Base-by-base conservation (phyloP, 345 rosid species). In the Clarkia xantiana region DNA sequence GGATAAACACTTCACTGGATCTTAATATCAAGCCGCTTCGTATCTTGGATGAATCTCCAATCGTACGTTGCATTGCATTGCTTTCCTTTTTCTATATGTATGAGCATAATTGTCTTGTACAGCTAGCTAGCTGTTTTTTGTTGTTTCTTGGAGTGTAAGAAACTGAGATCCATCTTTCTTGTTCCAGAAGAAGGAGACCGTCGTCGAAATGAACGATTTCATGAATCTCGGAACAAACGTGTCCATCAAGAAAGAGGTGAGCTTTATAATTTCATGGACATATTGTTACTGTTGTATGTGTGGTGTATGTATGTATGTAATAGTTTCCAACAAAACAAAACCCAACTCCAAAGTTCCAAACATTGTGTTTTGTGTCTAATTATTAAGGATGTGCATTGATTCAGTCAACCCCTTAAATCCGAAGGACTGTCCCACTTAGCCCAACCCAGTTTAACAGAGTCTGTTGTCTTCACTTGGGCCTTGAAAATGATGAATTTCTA, bases 1-100 rank as follows among this genome's bases (percentile, higher is more conserved):
- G 60, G 57, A 61, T 71, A 8, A 68, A 75, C 49, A 77, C 86
- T 58, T 75, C 82, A 1, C 47, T 82, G 56, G 79, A 79, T 73
- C 93, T 83, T 45, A 69, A 69, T 15, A 62, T 67, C 45, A 65
- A 63, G 51, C 71, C 73, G 6, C 55, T 67, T 13, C 70, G 67
- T 19, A 54, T 67, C 44, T 44, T 61, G 8, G 73, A 72, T 47
- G 74, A 70, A 11, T 41, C 25, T 19, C 51, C 51, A 14, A 51
- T 63, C 69, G 78, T 75, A 67, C 40, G 58, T 50, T 14, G 42
- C 1, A 44, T 22, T 22, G 3, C 25, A 2, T 5, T 22, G 25
- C 5, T 2, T 2, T 14, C 11, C 5, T 34, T 12, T 10, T 8
- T 12, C 14, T 9, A 6, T 23, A 40, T 18, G 23, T 45, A 14